Evolutionary conservation across 352 stramenopile genomes (phyloP), one percentile per base, ranked within the genome.

Genomic region (Phytopythium chamaehyphon): DNA sequence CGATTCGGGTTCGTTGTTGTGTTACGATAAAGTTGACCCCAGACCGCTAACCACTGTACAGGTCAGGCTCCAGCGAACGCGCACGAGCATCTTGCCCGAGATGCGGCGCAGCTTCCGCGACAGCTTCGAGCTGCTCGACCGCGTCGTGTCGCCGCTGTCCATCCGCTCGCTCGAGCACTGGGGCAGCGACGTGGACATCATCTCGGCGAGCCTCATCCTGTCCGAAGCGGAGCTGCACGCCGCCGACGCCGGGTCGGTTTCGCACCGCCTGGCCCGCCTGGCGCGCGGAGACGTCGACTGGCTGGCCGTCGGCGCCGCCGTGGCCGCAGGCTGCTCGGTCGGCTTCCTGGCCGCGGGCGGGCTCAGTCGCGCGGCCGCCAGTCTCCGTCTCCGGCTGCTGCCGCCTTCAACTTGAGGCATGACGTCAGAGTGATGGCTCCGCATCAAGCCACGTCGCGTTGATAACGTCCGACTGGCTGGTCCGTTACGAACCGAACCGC

Each of bases 1-100:
- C 73, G 35, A 62, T 74, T 18, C 64, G 77, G 54, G 77, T 88
- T 66, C 47, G 59, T 51, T 12, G 40, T 16, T 45, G n/a, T n/a
- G n/a, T n/a, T n/a, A n/a, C n/a, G n/a, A n/a, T n/a, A n/a, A n/a
- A n/a, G n/a, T n/a, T n/a, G n/a, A n/a, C n/a, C n/a, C n/a, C n/a
- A n/a, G 40, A 26, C 40, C 36, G 10, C 36, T 15, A 7, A 11
- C 42, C 8, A 19, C 12, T 37, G 1, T 14, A 18, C 33, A 68
- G 61, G 56, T 58, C 12, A 56, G 61, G 15, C 51, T 68, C 24
- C 49, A 68, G 43, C 49, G 56, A 18, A 55, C 33, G 24, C 16
- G 22, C 24, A 18, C 16, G 48, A 14, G 50, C 55, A 35, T 43
- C 23, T 21, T 42, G 45, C 18, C 38, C 35, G 40, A 62, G 45